These are phyloP conservation scores for Chaetothyriales sp. DNA, from an alignment of 2,329 filamentous ascomycete genomes.

Conservation along the genomic window DNA sequence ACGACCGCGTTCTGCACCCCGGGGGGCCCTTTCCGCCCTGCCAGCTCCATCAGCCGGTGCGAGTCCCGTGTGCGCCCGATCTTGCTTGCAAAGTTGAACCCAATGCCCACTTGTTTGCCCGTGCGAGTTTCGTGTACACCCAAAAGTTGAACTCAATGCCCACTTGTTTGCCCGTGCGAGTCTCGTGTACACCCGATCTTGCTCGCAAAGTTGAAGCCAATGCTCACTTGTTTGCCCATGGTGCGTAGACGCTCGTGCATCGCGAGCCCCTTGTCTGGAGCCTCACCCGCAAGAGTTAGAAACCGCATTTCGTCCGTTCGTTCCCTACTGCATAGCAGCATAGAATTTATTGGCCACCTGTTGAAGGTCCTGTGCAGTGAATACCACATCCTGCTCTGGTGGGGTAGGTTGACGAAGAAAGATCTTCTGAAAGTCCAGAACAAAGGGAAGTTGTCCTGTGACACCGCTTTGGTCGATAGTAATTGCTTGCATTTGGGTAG, in stretches of 20 bases:
- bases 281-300: too few species aligned
- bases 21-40: slow-evolving; percentile 14
- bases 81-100: slow-evolving; percentile 57
- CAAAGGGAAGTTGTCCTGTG: too few species aligned
- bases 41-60: slow-evolving; percentile 52
- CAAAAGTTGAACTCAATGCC: slow-evolving; percentile 63
- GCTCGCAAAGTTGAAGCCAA: slow-evolving; percentile 59
- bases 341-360: too few species aligned
- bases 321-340: too few species aligned
- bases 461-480: too few species aligned
- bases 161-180: slow-evolving; percentile 54
- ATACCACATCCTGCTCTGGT: too few species aligned
- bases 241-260: not conserved
- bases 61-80: slow-evolving; percentile 68
- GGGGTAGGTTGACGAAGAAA: too few species aligned
- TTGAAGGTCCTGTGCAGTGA: too few species aligned
- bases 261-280: too few species aligned
- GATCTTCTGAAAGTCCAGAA: too few species aligned
- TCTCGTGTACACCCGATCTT: slow-evolving; percentile 64
- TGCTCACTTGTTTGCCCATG: slow-evolving; percentile 39
- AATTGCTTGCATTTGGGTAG: too few species aligned
- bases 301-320: too few species aligned
- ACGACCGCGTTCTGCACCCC: slow-evolving; percentile 42
- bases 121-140: slow-evolving; percentile 68
- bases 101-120: slow-evolving; percentile 55